Percentiles rank a stretch among this genome's conserved stretches.
Evolutionary conservation across 768 basidiomycete species (phyloP).

Genomic region (Cytidiella melzeri): DNA sequence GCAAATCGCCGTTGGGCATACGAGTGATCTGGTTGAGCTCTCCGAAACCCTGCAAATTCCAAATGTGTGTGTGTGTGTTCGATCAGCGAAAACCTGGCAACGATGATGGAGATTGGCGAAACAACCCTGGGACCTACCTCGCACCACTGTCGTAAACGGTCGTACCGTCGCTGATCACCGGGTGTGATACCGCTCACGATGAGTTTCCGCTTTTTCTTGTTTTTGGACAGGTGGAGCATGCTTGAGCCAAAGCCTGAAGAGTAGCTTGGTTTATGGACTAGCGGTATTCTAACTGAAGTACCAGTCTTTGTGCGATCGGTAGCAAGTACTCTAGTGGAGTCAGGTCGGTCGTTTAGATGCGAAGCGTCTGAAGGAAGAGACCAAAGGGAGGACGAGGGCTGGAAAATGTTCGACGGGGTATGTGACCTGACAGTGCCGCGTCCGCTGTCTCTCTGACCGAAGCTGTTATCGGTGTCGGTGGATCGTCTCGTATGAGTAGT

Average conservation of each 20-base stretch:
- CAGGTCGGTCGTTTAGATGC: slow-evolving; percentile 34
- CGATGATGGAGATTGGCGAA: too few species aligned
- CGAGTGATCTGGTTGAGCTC: slow-evolving; percentile 67
- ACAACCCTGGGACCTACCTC: slow-evolving; percentile 52
- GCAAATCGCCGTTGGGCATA: slow-evolving; percentile 74
- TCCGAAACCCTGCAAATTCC: slow-evolving; percentile 65
- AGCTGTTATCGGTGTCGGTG: slow-evolving; percentile 40
- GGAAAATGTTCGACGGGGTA: slow-evolving; percentile 31
- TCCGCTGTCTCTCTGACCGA: slow-evolving; percentile 35
- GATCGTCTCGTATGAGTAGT: slow-evolving; percentile 27
- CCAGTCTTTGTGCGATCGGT: slow-evolving; percentile 22
- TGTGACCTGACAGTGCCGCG: slow-evolving; percentile 17
- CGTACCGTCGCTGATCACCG: slow-evolving; percentile 56
- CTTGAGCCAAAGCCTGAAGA: slow-evolving; percentile 15
- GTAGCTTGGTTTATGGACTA: slow-evolving; percentile 20
- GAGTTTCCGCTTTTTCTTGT: slow-evolving; percentile 46
- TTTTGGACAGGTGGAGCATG: slow-evolving; percentile 35
- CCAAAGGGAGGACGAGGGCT: slow-evolving; percentile 31
- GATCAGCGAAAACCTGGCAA: slow-evolving; percentile 3
- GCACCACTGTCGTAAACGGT: slow-evolving; percentile 70
- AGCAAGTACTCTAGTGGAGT: slow-evolving; percentile 24
- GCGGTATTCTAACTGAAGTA: slow-evolving; percentile 29
- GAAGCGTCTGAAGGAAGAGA: slow-evolving; percentile 34
- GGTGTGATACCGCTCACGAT: slow-evolving; percentile 63
- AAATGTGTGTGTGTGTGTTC: too few species aligned